Evolutionary conservation across 495 filamentous ascomycete species (phyloP), one percentile per base, ranked within the genome.

Genomic region (Physcia stellaris): DNA sequence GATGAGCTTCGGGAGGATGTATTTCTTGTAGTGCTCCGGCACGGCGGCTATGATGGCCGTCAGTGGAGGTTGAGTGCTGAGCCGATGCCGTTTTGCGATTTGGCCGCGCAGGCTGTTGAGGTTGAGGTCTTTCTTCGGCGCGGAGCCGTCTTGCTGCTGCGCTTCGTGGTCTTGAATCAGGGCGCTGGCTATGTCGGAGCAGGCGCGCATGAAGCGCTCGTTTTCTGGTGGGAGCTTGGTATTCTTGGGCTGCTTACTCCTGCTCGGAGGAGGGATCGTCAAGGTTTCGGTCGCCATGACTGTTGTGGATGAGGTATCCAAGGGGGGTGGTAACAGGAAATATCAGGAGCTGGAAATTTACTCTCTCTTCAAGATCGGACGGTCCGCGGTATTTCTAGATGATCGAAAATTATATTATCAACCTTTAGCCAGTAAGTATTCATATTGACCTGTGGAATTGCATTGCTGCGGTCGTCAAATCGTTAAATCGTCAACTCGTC

Each of bases 21-120:
- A 95, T 67, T 95, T 96, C 67, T 98, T 98, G 64, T 95, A 94
- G 60, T 96, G 86, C 52, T 96, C 92, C 21, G 90, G 90, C 24
- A 98, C 83, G 12, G 90, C 90, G 19, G 90, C 86, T 49, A 98
- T 94, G 53, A 98, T 98, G 42, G 90, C 87, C 18, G 86, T 95
- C 39, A 98, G 67, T 22, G 90, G 86, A 17, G 90, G 90, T 42
- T 90, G 81, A 51, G 68, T 80, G 50, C 70, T 76, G 42, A 98
- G 62, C 49, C 71, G 76, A 63, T 95, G 85, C 62, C 94, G 95
- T 63, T 86, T 92, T 9, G 90, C 74, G 40, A 94, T 75, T 55
- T 87, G 86, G 42, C 83, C 73, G 36, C 90, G 79, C 39, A 98
- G 61, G 40, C 70, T 71, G 60, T 98, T 98, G 48, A 98, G 75